Conservation (phyloP, 2,329 filamentous ascomycete species). For the Madurella fahalii region DNA sequence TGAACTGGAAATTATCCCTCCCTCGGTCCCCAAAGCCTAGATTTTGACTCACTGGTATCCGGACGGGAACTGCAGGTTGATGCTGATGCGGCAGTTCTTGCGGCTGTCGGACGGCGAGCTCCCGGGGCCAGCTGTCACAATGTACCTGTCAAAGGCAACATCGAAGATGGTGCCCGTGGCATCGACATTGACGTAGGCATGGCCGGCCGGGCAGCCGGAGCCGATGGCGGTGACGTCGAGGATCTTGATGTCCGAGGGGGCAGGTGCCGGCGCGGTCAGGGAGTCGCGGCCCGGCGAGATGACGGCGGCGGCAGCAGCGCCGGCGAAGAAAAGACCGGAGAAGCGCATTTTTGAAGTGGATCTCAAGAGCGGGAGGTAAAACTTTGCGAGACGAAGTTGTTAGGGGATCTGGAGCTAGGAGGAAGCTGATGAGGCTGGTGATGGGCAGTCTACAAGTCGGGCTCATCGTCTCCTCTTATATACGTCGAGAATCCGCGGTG, state of each 20-base stretch:
- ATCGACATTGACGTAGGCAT: constrained; percentile 26
- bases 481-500: no score
- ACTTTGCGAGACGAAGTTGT: neutral
- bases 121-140: constrained; percentile 30
- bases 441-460: no score
- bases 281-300: neutral
- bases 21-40: no score
- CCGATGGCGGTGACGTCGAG: constrained; percentile 26
- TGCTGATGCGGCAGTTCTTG: constrained; percentile 30
- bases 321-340: constrained; percentile 14
- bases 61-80: constrained; percentile 27
- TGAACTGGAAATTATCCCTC: no score
- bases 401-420: neutral
- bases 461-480: no score
- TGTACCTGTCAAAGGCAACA: constrained; percentile 30
- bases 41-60: constrained; percentile 24
- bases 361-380: neutral
- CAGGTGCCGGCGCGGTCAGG: constrained; percentile 7
- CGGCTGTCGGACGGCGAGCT: constrained; percentile 23
- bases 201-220: constrained; percentile 25
- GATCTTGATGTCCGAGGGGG: constrained; percentile 21
- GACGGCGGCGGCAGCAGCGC: constrained; percentile 14
- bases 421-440: no score
- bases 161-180: constrained; percentile 28
- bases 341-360: constrained; percentile 17